Conservation (phyloP, 129 eudicot genomes). For the Ambrosia artemisiifolia region DNA sequence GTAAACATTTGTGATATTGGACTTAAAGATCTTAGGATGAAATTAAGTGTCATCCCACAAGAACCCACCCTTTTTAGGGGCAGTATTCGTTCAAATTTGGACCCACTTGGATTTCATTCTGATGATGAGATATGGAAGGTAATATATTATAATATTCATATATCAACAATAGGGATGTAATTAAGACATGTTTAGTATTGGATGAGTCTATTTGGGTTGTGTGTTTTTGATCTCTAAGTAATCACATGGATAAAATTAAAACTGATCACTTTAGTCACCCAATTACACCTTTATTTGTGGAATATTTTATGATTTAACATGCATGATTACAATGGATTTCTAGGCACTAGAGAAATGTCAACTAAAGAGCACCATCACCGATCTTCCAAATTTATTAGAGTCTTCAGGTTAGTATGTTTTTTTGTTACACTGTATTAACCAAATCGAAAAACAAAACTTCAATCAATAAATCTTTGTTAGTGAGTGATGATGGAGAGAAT, state of each 20-base stretch:
- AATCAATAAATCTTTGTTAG: background rate
- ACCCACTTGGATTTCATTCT: conserved; percentile 61
- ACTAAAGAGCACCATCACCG: conserved; percentile 52
- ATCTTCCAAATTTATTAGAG: conserved; percentile 59
- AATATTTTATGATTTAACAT: background rate
- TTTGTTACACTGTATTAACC: background rate
- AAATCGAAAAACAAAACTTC: background rate
- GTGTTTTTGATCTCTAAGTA: background rate
- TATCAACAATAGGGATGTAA: background rate
- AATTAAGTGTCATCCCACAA: conserved; percentile 82
- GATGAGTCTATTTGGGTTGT: background rate
- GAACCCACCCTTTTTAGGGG: conserved; percentile 84
- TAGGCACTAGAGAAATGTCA: conserved; percentile 78
- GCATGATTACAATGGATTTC: background rate
- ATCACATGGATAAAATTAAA: too few relatives aligned
- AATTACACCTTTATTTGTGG: background rate
- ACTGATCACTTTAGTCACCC: background rate
- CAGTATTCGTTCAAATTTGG: conserved; percentile 60
- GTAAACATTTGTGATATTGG: conserved; percentile 67
- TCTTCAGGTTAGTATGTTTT: conserved; percentile 48
- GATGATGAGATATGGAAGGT: conserved; percentile 80
- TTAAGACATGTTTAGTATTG: background rate
- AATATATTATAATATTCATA: background rate
- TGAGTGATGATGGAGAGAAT: conserved; percentile 49
- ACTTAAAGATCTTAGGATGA: conserved; percentile 64